A percentile compares a stretch with the other conserved stretches of the same genome.
Conservation (phyloP, 2,329 filamentous ascomycete species). For the Beauveria bassiana region DNA sequence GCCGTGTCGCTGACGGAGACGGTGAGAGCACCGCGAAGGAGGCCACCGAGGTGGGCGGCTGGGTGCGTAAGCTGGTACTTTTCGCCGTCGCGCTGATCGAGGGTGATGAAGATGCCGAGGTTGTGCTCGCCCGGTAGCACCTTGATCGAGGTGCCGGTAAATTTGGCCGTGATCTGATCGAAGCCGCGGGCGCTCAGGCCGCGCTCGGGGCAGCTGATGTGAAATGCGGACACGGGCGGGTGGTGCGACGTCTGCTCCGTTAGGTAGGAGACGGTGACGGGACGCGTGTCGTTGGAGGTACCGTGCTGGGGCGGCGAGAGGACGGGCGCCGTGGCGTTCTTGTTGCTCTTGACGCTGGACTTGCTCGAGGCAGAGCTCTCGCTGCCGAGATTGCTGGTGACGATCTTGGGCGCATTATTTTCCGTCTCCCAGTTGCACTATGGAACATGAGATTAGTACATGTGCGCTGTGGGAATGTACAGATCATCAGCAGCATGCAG, state of each 20-base stretch:
- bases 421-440: conserved; percentile 94
- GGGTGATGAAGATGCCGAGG: conserved; percentile 85
- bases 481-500: background rate
- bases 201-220: conserved; percentile 84
- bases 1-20: conserved; percentile 86
- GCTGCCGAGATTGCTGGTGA: conserved; percentile 35
- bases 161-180: conserved; percentile 95
- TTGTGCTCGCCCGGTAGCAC: conserved; percentile 91
- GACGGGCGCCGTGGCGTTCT: conserved; percentile 40
- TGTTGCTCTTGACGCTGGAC: conserved; percentile 29
- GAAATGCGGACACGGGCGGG: conserved; percentile 93
- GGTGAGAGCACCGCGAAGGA: conserved; percentile 79
- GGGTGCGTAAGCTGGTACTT: conserved; percentile 94
- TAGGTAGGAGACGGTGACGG: conserved; percentile 81
- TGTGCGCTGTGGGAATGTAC: background rate
- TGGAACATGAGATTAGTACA: background rate
- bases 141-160: conserved; percentile 89
- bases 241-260: conserved; percentile 98
- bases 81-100: conserved; percentile 74
- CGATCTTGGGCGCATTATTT: conserved; percentile 63
- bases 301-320: conserved; percentile 43
- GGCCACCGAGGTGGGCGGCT: conserved; percentile 81
- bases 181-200: conserved; percentile 83
- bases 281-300: conserved; percentile 36
- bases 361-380: conserved; percentile 42